A percentile compares a stretch with the other conserved stretches of the same genome.
Conservation (phyloP, 2,329 filamentous ascomycete species). For the Byssochlamys sp. region DNA sequence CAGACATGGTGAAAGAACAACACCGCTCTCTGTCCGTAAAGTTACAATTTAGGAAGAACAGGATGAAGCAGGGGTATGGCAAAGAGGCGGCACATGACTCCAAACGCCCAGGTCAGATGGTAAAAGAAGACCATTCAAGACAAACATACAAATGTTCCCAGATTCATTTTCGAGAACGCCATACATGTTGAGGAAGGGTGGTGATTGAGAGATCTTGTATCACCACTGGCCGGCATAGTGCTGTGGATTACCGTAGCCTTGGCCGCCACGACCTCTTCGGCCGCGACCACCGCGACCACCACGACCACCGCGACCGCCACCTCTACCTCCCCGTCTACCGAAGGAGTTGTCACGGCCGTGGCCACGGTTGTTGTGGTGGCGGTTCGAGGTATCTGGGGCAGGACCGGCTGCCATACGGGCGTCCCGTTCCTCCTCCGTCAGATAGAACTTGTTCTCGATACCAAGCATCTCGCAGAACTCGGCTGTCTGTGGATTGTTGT, state of each 20-base stretch:
- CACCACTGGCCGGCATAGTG: not conserved
- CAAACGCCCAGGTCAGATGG: not conserved
- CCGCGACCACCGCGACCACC: conserved; percentile 12
- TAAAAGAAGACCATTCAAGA: not conserved
- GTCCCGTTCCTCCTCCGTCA: conserved; percentile 59
- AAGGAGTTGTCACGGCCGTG: conserved; percentile 2
- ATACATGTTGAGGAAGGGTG: not conserved
- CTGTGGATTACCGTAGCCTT: conserved; percentile 8
- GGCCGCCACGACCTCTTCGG: conserved; percentile 13
- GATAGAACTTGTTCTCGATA: conserved; percentile 66
- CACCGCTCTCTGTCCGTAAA: not conserved
- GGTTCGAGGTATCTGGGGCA: conserved; percentile 26
- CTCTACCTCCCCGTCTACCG: conserved; percentile 10
- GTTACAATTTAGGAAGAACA: not conserved
- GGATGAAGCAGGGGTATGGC: not conserved
- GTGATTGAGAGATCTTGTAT: not conserved
- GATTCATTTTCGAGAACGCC: not conserved
- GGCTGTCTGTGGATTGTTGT: conserved; percentile 78
- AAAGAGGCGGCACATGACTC: not conserved
- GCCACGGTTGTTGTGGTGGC: conserved; percentile 8
- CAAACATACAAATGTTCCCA: not conserved
- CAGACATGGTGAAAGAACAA: not conserved
- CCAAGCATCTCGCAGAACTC: conserved; percentile 68
- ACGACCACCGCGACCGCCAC: conserved; percentile 11
- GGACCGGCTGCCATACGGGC: conserved; percentile 52